Conservation (phyloP, 2,329 filamentous ascomycete species). For the Cercospora zeina region DNA sequence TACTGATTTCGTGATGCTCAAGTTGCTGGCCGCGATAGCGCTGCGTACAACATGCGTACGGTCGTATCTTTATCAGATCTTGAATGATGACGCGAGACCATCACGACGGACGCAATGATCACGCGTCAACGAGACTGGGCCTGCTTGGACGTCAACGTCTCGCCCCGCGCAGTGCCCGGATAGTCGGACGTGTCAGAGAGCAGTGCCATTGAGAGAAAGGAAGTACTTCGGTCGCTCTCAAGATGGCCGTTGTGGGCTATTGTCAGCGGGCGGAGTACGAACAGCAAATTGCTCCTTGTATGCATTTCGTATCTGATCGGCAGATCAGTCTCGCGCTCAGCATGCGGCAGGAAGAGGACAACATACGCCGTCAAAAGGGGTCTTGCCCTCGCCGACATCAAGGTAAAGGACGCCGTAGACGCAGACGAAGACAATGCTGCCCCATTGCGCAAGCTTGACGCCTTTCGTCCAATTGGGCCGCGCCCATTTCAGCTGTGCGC, state of each 20-base stretch:
- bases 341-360: conserved; percentile 69
- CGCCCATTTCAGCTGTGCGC: conserved; percentile 62
- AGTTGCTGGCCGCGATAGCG: neutral
- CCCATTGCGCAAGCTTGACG: conserved; percentile 65
- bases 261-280: conserved; percentile 11
- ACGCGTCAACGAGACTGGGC: neutral
- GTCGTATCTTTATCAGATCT: neutral
- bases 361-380: conserved; percentile 56
- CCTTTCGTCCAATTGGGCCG: conserved; percentile 66
- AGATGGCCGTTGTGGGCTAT: conserved; percentile 18
- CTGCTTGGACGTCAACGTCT: neutral
- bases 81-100: neutral
- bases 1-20: neutral
- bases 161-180: neutral
- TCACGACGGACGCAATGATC: neutral
- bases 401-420: conserved; percentile 63
- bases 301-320: conserved; percentile 16
- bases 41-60: neutral
- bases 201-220: neutral
- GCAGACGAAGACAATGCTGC: conserved; percentile 56
- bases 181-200: neutral
- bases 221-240: conserved; percentile 6
- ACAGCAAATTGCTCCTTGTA: conserved; percentile 18
- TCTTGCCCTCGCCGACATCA: conserved; percentile 49
- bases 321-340: neutral